phyloP scores from a whole-genome alignment of 148 eudicot genomes.

The Rhododendron kiyosumense region DNA sequence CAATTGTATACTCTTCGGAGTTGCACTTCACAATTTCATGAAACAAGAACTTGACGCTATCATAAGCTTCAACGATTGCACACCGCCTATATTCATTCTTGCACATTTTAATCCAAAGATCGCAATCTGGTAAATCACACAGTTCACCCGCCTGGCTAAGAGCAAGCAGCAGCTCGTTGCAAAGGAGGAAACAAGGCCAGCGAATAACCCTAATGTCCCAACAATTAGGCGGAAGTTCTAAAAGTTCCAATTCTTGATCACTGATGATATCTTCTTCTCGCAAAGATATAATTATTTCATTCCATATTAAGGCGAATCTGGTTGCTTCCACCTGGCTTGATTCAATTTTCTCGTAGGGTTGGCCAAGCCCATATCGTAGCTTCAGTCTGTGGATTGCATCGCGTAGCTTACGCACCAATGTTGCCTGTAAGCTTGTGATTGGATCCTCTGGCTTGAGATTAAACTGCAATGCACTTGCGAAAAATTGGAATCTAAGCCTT shows the following conservation, averaged over 20 bases:
- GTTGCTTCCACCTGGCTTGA: constrained; percentile 82
- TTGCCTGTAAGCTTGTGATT: constrained; percentile 31
- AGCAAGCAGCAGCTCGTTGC: constrained; percentile 86
- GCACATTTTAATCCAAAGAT: constrained; percentile 69
- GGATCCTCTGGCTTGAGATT: constrained; percentile 77
- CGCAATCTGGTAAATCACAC: constrained; percentile 38
- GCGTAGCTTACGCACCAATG: constrained; percentile 54
- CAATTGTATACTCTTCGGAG: constrained; percentile 60
- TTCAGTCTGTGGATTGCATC: constrained; percentile 66
- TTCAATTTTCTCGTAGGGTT: constrained; percentile 69
- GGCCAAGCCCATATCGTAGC: constrained; percentile 82
- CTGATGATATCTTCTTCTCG: constrained; percentile 92
- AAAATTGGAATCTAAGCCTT: constrained; percentile 92
- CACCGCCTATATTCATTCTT: constrained; percentile 85
- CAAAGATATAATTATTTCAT: constrained; percentile 65
- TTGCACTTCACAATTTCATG: constrained; percentile 49
- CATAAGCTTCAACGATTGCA: constrained; percentile 82
- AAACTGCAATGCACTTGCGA: constrained; percentile 90
- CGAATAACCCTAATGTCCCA: constrained; percentile 88
- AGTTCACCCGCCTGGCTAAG: constrained; percentile 63
- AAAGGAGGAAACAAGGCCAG: constrained; percentile 85
- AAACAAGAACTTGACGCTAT: constrained; percentile 61
- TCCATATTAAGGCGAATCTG: constrained; percentile 86
- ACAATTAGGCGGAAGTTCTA: constrained; percentile 77
- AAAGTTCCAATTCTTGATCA: constrained; percentile 70